Evolutionary conservation across 306 rosid species (phyloP), one percentile per base, ranked within the genome.

Genomic region (Begonia masoniana): DNA sequence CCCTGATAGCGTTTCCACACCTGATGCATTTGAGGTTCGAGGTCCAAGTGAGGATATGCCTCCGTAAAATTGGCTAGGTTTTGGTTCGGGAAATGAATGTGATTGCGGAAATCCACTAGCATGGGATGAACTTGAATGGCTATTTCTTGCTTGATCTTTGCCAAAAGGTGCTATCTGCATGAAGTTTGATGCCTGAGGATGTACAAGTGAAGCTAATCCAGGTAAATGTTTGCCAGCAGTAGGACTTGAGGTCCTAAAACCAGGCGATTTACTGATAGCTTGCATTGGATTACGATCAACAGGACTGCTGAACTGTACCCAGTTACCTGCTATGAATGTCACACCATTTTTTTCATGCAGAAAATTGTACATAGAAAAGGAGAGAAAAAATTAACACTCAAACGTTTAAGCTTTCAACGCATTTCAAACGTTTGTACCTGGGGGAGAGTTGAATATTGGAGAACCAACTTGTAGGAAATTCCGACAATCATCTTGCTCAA

Each of bases 151-250:
- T 55, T 74, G 82, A 62, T 88, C 95, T 75, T 88, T 88, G 41
- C 97, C 95, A 56, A 88, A 84, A 1, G 97, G 97, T 14, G 87
- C 86, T 65, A 84, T 72, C 78, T 81, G 84, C 60, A 84, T 43
- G 57, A 93, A 78, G 52, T 72, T 79, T 46, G 95, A 62, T 26
- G 78, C 54, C 57, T 77, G 92, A 9, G 95, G 19, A 17, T 17
- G 19, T 17, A 17, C 19, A 17, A 17, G 19, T 17, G 19, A 17
- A 17, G 19, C 19, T 17, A 17, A 17, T 17, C 19, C 19, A 17
- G 19, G 19, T 17, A 17, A 17, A 17, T 17, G 19, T 17, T 17
- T 17, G 19, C 19, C 19, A 17, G 19, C 19, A 17, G 19, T 17
- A 17, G 19, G 97, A 70, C 86, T 84, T 56, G 65, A 71, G 72